Conservation (phyloP, 345 rosid species). For the Pseudoturritis turrita region DNA sequence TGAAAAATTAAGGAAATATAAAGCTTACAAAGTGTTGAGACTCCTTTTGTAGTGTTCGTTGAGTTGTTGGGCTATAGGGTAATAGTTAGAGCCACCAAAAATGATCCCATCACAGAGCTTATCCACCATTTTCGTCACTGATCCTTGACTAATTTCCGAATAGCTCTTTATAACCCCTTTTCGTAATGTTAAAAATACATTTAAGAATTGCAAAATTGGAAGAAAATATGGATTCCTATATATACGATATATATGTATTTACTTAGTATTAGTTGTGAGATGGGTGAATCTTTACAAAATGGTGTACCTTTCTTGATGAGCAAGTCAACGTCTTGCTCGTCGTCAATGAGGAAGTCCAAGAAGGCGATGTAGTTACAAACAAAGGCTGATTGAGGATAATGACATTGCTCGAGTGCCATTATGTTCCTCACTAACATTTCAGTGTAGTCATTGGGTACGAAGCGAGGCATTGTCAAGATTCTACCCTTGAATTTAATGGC, state of each 20-base stretch:
- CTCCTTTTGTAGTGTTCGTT: background rate
- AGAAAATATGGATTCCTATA: too few relatives aligned
- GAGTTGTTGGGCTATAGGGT: background rate
- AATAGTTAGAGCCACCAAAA: background rate
- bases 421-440: background rate
- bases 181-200: background rate
- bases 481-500: background rate
- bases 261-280: background rate
- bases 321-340: constrained; percentile 5
- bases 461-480: background rate
- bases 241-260: too few relatives aligned
- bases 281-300: too few relatives aligned
- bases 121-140: background rate
- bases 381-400: background rate
- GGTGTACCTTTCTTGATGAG: background rate
- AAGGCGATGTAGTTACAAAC: background rate
- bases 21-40: background rate
- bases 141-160: background rate
- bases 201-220: background rate
- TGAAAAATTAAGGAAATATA: background rate
- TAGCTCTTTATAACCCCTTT: background rate
- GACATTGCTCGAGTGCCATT: constrained; percentile 11
- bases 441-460: background rate
- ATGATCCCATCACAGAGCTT: background rate
- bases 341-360: constrained; percentile 5